A percentile compares a stretch with the other conserved stretches of the same genome.
Evolutionary conservation across 78 protist species (phyloP).

Genomic region (Dictyostelium citrinum): DNA sequence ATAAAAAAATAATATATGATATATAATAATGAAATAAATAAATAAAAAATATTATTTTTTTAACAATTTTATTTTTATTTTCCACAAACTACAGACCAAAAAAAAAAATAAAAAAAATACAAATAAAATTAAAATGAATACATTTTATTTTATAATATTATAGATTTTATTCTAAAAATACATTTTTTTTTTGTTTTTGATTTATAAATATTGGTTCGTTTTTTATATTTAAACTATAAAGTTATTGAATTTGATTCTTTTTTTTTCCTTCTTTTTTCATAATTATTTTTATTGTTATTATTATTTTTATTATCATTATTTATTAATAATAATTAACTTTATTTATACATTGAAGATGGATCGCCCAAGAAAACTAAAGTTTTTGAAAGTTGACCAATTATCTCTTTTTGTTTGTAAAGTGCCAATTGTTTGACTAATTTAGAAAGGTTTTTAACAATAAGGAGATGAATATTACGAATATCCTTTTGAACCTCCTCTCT

Average conservation of each 20-base stretch:
- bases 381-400: constrained; percentile 39
- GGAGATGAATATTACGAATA: constrained; percentile 37
- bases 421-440: constrained; percentile 69
- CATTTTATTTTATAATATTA: neutral
- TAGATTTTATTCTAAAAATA: constrained; percentile 7
- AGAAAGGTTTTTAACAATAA: constrained; percentile 46
- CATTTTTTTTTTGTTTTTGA: neutral
- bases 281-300: neutral
- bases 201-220: neutral
- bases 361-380: constrained; percentile 54
- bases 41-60: no score
- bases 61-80: no score
- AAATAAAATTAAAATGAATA: neutral
- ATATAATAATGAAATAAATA: no score
- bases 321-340: neutral
- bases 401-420: constrained; percentile 56
- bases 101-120: neutral
- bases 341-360: constrained; percentile 25
- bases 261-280: neutral
- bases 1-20: no score
- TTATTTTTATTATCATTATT: neutral
- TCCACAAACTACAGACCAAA: no score
- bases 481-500: constrained; percentile 50
- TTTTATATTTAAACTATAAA: neutral
- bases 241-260: neutral